phyloP scores from a whole-genome alignment of 2,329 filamentous ascomycete species.

The Pseudogymnoascus sp. region DNA sequence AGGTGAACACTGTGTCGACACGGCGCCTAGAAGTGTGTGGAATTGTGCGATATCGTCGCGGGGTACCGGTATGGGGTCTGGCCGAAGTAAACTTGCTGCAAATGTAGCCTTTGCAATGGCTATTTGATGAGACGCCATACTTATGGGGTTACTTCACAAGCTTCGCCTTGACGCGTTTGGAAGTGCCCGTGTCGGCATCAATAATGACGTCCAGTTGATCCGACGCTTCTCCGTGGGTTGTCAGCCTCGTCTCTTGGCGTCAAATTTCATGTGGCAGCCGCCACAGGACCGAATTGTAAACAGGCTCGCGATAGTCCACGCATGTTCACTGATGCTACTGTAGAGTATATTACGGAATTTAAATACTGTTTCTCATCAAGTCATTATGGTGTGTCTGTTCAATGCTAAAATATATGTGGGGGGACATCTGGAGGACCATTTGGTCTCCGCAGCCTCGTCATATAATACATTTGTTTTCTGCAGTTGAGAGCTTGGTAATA shows the following conservation, averaged over 20 bases:
- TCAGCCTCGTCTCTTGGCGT: slow-evolving; percentile 1
- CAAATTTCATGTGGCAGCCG: neutral
- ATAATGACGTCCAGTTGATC: slow-evolving; percentile 1
- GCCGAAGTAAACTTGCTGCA: slow-evolving; percentile 62
- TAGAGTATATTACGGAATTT: neutral
- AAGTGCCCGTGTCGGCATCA: neutral
- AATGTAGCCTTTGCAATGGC: slow-evolving; percentile 76
- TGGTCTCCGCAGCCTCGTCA: neutral
- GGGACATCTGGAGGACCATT: neutral
- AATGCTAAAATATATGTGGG: neutral
- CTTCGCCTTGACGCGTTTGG: neutral
- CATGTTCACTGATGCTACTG: neutral
- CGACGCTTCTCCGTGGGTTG: neutral
- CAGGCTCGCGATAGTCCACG: neutral
- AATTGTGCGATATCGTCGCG: slow-evolving; percentile 64
- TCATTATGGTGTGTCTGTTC: neutral
- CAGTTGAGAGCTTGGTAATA: neutral
- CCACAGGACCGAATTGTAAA: neutral
- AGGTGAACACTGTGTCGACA: slow-evolving; percentile 63
- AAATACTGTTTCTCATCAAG: neutral
- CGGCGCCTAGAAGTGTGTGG: slow-evolving; percentile 55
- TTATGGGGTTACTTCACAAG: slow-evolving; percentile 7
- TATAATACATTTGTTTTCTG: neutral
- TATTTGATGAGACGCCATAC: slow-evolving; percentile 61
- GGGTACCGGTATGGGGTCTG: slow-evolving; percentile 61